Evolutionary conservation across 805 yeast genomes (phyloP), one percentile per base, ranked within the genome.

Genomic region (Suhomyces pyralidae): DNA sequence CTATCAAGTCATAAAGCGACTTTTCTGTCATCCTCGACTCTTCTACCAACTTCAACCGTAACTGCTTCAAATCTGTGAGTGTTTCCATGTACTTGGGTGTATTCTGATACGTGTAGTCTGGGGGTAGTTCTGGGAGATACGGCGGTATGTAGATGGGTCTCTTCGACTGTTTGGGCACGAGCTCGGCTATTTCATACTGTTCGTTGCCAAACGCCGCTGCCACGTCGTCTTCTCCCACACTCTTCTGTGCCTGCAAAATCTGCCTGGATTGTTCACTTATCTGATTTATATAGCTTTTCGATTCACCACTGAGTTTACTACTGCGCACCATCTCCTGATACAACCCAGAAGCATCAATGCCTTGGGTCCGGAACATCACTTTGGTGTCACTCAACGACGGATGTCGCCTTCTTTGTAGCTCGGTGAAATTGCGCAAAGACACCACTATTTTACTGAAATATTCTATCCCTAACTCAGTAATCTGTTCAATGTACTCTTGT

Each of bases 101-200:
- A 51, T 84, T 81, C 67, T 82, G 84, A 65, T 87, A 93, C 0
- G 98, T 93, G 68, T 92, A 96, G 61, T 90, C 96, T 0, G 98
- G 97, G 1, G 99, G 99, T 26, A 93, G 76, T 10, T 83, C 83
- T 0, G 99, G 99, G 59, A 93, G 71, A 85, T 91, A 91, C 5
- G 71, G 63, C 0, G 96, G 96, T 7, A 89, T 78, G 54, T 82
- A 81, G 5, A 66, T 63, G 1, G 78, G 76, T 26, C 59, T 58
- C n/a, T 51, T 46, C 5, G 65, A 55, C 46, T 34, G 85, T 70
- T 51, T 85, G 1, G 79, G 91, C 12, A 86, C 80, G 24, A 88
- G 73, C 47, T 78, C 72, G 2, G 82, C 74, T 3, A 83, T 73
- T 50, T 77, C 81, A 48, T 81, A 76, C 24, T 74, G 74, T 52